Percentiles rank a stretch among this genome's conserved stretches.
Evolutionary conservation across 1,284 basidiomycete species (phyloP).

Genomic region (Ustilago vetiveriae): DNA sequence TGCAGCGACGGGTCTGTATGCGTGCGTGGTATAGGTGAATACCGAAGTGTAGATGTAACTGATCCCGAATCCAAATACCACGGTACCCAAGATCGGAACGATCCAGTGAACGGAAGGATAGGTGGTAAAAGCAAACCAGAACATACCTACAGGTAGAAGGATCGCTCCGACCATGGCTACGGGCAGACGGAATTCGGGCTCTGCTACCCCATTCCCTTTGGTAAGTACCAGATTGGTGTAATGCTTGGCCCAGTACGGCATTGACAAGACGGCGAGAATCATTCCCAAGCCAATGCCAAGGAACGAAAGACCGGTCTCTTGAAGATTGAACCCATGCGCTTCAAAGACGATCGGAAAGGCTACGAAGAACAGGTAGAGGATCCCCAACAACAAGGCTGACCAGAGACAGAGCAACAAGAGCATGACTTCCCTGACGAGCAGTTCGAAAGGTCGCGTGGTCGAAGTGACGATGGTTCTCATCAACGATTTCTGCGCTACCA

Average conservation of each 20-base stretch:
- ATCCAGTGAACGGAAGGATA: conserved; percentile 53
- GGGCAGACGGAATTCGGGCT: conserved; percentile 55
- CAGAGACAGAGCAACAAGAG: conserved; percentile 38
- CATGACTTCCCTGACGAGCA: conserved; percentile 31
- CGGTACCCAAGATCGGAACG: conserved; percentile 44
- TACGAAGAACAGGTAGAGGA: conserved; percentile 55
- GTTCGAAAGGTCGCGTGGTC: conserved; percentile 26
- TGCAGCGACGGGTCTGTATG: conserved; percentile 49
- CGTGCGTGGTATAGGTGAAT: conserved; percentile 46
- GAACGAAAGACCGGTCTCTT: conserved; percentile 46
- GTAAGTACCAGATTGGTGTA: conserved; percentile 71
- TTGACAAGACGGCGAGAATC: conserved; percentile 41
- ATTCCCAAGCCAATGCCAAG: conserved; percentile 52
- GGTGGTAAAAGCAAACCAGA: conserved; percentile 53
- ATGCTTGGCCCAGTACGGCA: conserved; percentile 69
- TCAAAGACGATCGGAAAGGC: conserved; percentile 52
- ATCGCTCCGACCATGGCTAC: conserved; percentile 47
- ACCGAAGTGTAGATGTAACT: conserved; percentile 42
- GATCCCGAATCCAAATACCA: conserved; percentile 45
- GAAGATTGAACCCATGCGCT: conserved; percentile 48
- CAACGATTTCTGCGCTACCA: conserved; percentile 27
- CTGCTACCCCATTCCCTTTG: conserved; percentile 69
- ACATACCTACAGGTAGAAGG: conserved; percentile 46
- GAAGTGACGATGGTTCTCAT: conserved; percentile 21
- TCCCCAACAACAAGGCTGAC: conserved; percentile 37